Base-by-base conservation (phyloP, 2,329 filamentous ascomycete genomes). In the Cercospora sojina region DNA sequence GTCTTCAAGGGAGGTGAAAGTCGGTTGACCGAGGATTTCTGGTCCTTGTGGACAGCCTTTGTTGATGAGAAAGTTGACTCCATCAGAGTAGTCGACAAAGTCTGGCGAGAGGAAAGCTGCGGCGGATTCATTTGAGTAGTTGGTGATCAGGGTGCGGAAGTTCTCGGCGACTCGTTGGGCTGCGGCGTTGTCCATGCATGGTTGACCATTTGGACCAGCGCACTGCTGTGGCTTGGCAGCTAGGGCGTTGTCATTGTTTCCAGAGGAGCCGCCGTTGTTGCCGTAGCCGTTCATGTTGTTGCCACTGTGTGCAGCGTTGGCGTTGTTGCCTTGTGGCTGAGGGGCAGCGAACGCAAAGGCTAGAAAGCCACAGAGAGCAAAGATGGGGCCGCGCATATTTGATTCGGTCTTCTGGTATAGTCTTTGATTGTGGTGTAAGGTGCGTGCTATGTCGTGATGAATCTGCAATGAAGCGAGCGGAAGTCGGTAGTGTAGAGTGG, bases 21-120 rank as follows among this genome's bases (percentile, higher is more conserved):
- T 76, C 1, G 70, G 67, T 29, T 67, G 35, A 23, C 70, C 71
- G 56, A 75, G 74, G n/a, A 65, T 23, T 20, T 66, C 58, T 20
- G 66, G 72, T 51, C 69, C 69, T 57, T 53, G 67, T 56, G 66
- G 70, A 59, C 68, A 71, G 65, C 73, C 73, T 32, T 65, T 70
- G 70, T 75, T 72, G 70, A 77, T 75, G 61, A 77, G 70, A 18
- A 68, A 69, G 67, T 73, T 75, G 62, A 75, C 74, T 64, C 67
- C 69, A 68, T 75, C 74, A 47, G 74, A 74, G 66, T 75, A 75
- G 69, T 76, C 75, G 38, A 43, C 64, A 63, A 74, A 76, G 69
- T 74, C 71, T 23, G 43, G 53, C 53, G 69, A 68, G 49, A 76
- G 67, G 58, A 70, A 61, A 16, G 58, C 53, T 5, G 69, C 68